A percentile compares a stretch with the other conserved stretches of the same genome.
phyloP scores from a whole-genome alignment of 805 yeast species.

The Candida corydali region DNA sequence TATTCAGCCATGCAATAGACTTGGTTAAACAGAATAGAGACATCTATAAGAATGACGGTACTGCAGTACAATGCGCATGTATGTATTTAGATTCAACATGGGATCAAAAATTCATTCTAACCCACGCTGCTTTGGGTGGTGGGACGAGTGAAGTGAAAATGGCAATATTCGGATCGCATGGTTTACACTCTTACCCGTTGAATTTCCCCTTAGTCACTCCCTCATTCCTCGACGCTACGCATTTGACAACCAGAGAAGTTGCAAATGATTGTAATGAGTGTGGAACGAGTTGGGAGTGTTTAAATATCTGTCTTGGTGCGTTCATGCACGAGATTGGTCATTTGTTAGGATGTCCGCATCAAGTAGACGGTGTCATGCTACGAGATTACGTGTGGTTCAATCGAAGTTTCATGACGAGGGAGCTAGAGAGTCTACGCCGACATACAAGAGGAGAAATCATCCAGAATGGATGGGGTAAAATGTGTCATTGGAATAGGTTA shows the following conservation, averaged over 20 bases:
- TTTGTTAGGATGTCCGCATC: slow-evolving; percentile 86
- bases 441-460: slow-evolving; percentile 40
- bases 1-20: slow-evolving; percentile 78
- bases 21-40: slow-evolving; percentile 45
- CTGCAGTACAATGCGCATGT: slow-evolving; percentile 77
- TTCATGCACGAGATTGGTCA: slow-evolving; percentile 96
- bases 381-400: slow-evolving; percentile 80
- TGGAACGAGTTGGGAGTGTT: slow-evolving; percentile 86
- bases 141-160: slow-evolving; percentile 64
- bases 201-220: slow-evolving; percentile 66
- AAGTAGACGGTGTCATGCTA: slow-evolving; percentile 84
- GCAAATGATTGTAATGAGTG: slow-evolving; percentile 87
- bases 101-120: slow-evolving; percentile 63
- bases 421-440: slow-evolving; percentile 53
- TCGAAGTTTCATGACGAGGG: slow-evolving; percentile 75
- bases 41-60: slow-evolving; percentile 32
- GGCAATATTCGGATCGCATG: slow-evolving; percentile 94
- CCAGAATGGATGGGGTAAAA: slow-evolving; percentile 45
- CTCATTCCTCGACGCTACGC: slow-evolving; percentile 69
- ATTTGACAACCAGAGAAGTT: slow-evolving; percentile 60
- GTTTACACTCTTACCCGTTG: slow-evolving; percentile 90
- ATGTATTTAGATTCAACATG: slow-evolving; percentile 82
- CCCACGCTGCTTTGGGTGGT: slow-evolving; percentile 96
- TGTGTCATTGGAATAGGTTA: slow-evolving; percentile 83
- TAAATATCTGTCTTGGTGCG: slow-evolving; percentile 84